A percentile compares a stretch with the other conserved stretches of the same genome.
phyloP scores from a whole-genome alignment of 345 rosid genomes.

The Salix arbutifolia region DNA sequence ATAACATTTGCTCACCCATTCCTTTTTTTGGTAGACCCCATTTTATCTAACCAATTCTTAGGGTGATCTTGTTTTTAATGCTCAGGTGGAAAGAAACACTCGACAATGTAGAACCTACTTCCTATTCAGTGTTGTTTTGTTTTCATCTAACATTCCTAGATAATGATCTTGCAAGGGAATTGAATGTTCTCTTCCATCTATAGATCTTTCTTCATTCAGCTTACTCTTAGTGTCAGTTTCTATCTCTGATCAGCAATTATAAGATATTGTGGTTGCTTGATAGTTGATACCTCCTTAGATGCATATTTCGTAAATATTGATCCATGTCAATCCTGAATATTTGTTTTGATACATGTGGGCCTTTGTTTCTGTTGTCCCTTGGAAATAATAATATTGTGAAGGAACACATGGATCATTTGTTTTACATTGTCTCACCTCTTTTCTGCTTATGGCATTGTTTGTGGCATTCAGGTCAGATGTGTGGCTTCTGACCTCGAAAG shows the following conservation, averaged over 20 bases:
- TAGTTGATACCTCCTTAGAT: not conserved
- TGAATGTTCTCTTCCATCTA: not conserved
- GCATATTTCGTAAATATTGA: not conserved
- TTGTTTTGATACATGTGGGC: not conserved
- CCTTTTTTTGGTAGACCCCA: not conserved
- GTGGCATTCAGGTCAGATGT: slow-evolving; percentile 71
- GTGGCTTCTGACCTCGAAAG: slow-evolving; percentile 93
- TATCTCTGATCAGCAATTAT: not conserved
- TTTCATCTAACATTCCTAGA: not conserved
- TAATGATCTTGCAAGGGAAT: not conserved
- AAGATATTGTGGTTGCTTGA: not conserved
- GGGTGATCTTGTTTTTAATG: not conserved
- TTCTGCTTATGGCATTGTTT: not conserved
- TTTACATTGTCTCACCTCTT: not conserved
- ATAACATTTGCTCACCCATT: not conserved
- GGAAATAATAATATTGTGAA: not conserved
- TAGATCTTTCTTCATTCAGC: not conserved
- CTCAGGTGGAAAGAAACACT: not conserved
- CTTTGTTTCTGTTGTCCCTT: not conserved
- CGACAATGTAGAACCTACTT: not conserved
- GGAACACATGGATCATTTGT: not conserved
- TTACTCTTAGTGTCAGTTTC: not conserved
- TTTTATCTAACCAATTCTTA: not conserved
- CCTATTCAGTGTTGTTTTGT: not conserved
- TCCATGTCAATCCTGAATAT: not conserved